These are phyloP conservation scores for Pseudogymnoascus sp. DNA, from an alignment of 2,329 filamentous ascomycete genomes.

Conservation along the genomic window DNA sequence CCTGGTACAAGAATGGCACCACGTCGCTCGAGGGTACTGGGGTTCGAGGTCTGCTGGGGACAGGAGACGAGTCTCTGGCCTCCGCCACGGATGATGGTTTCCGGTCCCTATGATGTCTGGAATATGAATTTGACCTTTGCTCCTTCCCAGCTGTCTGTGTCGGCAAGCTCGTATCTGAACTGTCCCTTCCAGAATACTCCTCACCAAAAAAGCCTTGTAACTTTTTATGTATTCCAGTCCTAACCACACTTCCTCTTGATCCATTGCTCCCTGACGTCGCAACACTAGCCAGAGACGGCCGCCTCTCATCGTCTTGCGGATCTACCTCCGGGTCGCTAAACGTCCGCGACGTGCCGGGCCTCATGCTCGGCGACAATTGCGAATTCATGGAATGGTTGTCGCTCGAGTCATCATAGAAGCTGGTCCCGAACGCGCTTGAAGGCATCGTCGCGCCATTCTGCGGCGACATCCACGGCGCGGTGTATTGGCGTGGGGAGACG, in stretches of 20 bases:
- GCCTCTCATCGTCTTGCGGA: slow-evolving; percentile 62
- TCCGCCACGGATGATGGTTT: slow-evolving; percentile 74
- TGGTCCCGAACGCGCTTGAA: slow-evolving; percentile 37
- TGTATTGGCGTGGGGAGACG: slow-evolving; percentile 35
- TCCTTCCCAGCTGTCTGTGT: slow-evolving; percentile 43
- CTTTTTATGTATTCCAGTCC: slow-evolving; percentile 59
- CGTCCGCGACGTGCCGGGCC: slow-evolving; percentile 38
- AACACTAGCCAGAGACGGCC: slow-evolving; percentile 82
- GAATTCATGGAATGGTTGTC: slow-evolving; percentile 59
- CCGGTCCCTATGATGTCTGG: slow-evolving; percentile 51
- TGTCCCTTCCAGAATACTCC: slow-evolving; percentile 67
- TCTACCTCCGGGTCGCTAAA: slow-evolving; percentile 55
- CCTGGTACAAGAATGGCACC: slow-evolving; percentile 95
- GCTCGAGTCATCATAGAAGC: slow-evolving; percentile 63
- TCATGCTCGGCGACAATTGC: slow-evolving; percentile 61
- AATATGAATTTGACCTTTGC: slow-evolving; percentile 54
- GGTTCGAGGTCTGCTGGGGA: slow-evolving; percentile 70
- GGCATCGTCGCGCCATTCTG: slow-evolving; percentile 23
- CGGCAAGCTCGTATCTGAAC: slow-evolving; percentile 62
- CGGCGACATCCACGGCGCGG: slow-evolving; percentile 50
- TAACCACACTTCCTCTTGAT: slow-evolving; percentile 63
- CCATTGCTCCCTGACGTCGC: slow-evolving; percentile 80
- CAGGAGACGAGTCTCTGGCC: slow-evolving; percentile 65
- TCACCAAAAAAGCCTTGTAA: slow-evolving; percentile 90
- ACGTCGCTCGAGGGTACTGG: slow-evolving; percentile 85